Evolutionary conservation across 345 rosid species (phyloP), one percentile per base, ranked within the genome.

Genomic region (Zanthoxylum bungeanum): DNA sequence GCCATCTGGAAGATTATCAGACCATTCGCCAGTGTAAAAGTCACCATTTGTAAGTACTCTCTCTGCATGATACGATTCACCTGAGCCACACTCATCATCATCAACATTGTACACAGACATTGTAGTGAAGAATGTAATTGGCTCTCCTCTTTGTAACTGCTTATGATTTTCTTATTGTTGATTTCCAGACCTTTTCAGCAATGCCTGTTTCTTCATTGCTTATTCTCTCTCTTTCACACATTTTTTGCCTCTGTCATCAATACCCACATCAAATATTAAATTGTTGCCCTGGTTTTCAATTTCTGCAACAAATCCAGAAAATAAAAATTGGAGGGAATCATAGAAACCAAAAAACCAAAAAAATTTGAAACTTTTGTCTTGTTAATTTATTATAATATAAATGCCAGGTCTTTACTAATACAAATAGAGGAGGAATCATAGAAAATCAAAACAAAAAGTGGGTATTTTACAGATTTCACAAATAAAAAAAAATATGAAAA

Each of bases 71-170:
- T 75, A 64, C 11, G 74, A 36, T 33, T 80, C 89, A 40, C 82
- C 86, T 12, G 77, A 66, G 51, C 69, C 82, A 75, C 74, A 77
- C 37, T 85, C 93, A 31, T 92, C 98, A 42, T 92, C 98, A 63
- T 90, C 97, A 27, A 84, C 98, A 76, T 90, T 97, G 53, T 97
- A 96, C 59, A 95, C 97, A 44, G 99, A 88, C 89, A 86, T 95
- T 52, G 85, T 76, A 22, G 76, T 63, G 59, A 86, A 85, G 53
- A 76, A 47, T 37, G 67, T 66, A n/a, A 44, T 73, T 73, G 51
- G 72, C 69, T 72, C 85, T 72, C 72, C 80, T 87, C 78, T 77
- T 92, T 36, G 70, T 69, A 16, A 62, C 74, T 42, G 80, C 76
- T 79, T 79, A 81, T 64, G 86, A 72, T 72, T 73, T 85, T 28